These are phyloP conservation scores for Emmonsia crescens DNA, from an alignment of 2,329 filamentous ascomycete species.

Conservation along the genomic window DNA sequence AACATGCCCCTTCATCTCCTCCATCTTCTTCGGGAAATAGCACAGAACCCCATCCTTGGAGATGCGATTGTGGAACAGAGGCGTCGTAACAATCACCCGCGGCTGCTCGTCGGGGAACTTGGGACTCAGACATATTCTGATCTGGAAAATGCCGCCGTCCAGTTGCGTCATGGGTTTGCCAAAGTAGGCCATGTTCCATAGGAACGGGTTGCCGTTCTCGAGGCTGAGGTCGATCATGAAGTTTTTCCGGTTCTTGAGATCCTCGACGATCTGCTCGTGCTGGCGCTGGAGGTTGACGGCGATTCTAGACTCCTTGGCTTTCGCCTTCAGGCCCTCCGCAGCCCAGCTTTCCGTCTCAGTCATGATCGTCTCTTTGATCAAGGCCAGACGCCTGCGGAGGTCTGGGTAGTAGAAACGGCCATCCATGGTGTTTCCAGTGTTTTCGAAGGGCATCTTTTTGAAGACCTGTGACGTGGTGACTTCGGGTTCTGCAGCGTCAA, in stretches of 20 bases:
- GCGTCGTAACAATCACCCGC: constrained; percentile 66
- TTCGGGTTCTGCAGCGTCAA: constrained; percentile 53
- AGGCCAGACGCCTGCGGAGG: constrained; percentile 56
- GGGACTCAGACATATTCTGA: constrained; percentile 69
- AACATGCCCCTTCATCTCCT: constrained; percentile 74
- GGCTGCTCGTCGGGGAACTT: constrained; percentile 83
- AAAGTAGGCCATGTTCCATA: constrained; percentile 83
- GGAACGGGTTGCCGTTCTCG: constrained; percentile 72
- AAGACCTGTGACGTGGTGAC: constrained; percentile 57
- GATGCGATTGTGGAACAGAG: constrained; percentile 80
- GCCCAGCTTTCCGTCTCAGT: constrained; percentile 64
- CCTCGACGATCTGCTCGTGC: constrained; percentile 68
- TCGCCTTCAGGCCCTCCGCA: constrained; percentile 51
- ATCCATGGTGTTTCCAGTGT: constrained; percentile 65
- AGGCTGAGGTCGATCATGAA: constrained; percentile 65
- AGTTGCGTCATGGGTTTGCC: constrained; percentile 87
- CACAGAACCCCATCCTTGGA: constrained; percentile 70
- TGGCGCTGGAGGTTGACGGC: constrained; percentile 75
- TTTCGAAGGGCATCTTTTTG: constrained; percentile 79
- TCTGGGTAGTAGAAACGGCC: constrained; percentile 73
- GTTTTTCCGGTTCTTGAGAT: constrained; percentile 59
- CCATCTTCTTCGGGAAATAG: constrained; percentile 60
- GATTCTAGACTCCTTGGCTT: constrained; percentile 58
- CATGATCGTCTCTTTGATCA: constrained; percentile 60
- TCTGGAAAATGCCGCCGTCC: constrained; percentile 78